Conservation (phyloP, 2,329 filamentous ascomycete species). For the Hypoxylon sp. region DNA sequence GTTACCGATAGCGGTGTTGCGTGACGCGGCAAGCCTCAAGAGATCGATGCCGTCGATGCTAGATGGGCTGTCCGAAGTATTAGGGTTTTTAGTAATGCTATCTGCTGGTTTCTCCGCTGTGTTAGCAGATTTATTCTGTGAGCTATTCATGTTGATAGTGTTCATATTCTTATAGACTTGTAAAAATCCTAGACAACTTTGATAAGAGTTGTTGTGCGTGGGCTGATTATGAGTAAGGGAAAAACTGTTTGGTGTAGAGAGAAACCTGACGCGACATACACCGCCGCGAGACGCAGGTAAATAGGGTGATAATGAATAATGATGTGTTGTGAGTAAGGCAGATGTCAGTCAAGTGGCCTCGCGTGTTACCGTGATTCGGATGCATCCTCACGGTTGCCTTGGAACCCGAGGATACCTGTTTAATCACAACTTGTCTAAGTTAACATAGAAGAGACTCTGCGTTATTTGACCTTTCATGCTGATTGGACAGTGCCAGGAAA, state of each 20-base stretch:
- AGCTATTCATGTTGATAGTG: not conserved
- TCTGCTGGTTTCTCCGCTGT: not conserved
- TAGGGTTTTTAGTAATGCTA: not conserved
- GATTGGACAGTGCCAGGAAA: not conserved
- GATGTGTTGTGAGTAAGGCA: not conserved
- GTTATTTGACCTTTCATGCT: not conserved
- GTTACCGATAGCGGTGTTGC: not conserved
- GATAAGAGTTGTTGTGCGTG: not conserved
- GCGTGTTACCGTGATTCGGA: not conserved
- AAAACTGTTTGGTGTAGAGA: not conserved
- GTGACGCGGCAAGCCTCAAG: not conserved
- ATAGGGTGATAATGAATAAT: not conserved
- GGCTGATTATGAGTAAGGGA: not conserved
- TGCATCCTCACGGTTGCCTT: not conserved
- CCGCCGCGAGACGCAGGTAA: not conserved
- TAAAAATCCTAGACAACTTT: not conserved
- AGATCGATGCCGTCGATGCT: slow-evolving; percentile 1
- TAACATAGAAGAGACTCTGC: not conserved
- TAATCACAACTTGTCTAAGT: not conserved
- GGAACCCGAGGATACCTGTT: not conserved
- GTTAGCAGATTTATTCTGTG: not conserved
- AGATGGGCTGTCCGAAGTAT: not conserved
- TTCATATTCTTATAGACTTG: not conserved
- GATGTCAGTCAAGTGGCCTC: not conserved
- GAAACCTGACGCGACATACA: not conserved